Conservation (phyloP, 768 basidiomycete species). For the Pleurotus tuber-regium region DNA sequence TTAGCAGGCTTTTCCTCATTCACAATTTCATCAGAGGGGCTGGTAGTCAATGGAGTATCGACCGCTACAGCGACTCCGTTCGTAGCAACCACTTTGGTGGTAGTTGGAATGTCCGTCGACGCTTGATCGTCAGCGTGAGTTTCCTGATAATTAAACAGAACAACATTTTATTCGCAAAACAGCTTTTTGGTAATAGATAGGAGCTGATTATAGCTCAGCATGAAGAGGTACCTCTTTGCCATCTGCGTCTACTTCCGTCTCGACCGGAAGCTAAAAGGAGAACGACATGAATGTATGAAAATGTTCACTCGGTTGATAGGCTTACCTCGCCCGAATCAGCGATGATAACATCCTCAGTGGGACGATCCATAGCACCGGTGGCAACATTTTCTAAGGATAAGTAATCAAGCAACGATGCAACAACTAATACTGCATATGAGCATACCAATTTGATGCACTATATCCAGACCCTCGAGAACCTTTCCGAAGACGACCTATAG, state of each 20-base stretch:
- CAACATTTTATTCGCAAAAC: conserved; percentile 50
- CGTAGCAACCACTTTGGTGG: conserved; percentile 9
- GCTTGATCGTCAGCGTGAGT: conserved; percentile 21
- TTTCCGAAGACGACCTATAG: conserved; percentile 87
- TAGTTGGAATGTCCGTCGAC: conserved; percentile 14
- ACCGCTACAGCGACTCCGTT: neutral
- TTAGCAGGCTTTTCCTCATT: neutral
- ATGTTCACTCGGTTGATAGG: neutral
- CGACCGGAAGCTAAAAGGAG: conserved; percentile 48
- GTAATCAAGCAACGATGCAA: conserved; percentile 8
- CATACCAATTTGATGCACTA: conserved; percentile 72
- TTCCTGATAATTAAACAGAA: conserved; percentile 46
- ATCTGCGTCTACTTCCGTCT: conserved; percentile 52
- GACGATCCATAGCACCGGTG: conserved; percentile 72
- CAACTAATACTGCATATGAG: neutral
- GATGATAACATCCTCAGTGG: conserved; percentile 75
- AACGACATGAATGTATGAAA: neutral
- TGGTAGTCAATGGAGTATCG: conserved; percentile 6
- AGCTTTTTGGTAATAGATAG: conserved; percentile 29
- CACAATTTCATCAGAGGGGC: neutral
- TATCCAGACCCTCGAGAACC: conserved; percentile 90
- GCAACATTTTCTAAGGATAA: conserved; percentile 64
- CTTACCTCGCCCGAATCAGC: conserved; percentile 84
- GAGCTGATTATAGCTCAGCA: conserved; percentile 82
- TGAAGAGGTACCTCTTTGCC: conserved; percentile 92